These are phyloP conservation scores for Saksenaea oblongispora DNA, from an alignment of 371 early-diverging fungal genomes.

Conservation along the genomic window DNA sequence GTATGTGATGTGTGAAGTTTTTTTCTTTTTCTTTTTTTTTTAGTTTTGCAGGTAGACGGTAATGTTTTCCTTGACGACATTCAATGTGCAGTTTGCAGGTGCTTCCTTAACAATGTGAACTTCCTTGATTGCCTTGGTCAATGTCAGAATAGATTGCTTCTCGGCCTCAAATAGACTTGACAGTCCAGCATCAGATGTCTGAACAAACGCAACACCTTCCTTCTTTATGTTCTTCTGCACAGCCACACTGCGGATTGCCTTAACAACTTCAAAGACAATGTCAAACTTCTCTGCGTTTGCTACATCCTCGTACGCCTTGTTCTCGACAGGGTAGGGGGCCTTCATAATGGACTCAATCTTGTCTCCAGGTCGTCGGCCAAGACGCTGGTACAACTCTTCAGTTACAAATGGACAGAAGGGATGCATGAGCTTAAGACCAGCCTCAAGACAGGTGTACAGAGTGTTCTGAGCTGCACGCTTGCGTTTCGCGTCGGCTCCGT, in stretches of 20 bases:
- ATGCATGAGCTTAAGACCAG: constrained; percentile 92
- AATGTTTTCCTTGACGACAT: constrained; percentile 24
- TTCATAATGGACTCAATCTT: constrained; percentile 61
- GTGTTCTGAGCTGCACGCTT: constrained; percentile 77
- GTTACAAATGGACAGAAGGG: constrained; percentile 99
- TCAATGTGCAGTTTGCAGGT: constrained; percentile 77
- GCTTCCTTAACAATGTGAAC: constrained; percentile 51
- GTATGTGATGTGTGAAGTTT: not conserved
- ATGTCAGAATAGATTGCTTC: constrained; percentile 58
- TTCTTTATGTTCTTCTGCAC: constrained; percentile 37
- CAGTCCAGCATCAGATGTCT: constrained; percentile 25
- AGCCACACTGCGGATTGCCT: constrained; percentile 74
- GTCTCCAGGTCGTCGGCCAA: constrained; percentile 74
- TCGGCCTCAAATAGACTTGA: constrained; percentile 43
- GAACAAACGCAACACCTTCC: constrained; percentile 33
- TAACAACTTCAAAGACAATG: constrained; percentile 71
- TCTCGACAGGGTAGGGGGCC: constrained; percentile 66
- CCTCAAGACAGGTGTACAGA: constrained; percentile 93
- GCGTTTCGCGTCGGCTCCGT: constrained; percentile 48
- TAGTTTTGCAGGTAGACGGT: constrained; percentile 38
- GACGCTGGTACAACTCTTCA: constrained; percentile 98
- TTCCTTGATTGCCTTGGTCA: constrained; percentile 76
- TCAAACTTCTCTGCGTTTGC: constrained; percentile 81
- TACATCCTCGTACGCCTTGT: constrained; percentile 50
- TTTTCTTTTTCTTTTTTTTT: not conserved